phyloP scores from a whole-genome alignment of 305 asterid genomes.

The Rubia peregrina region DNA sequence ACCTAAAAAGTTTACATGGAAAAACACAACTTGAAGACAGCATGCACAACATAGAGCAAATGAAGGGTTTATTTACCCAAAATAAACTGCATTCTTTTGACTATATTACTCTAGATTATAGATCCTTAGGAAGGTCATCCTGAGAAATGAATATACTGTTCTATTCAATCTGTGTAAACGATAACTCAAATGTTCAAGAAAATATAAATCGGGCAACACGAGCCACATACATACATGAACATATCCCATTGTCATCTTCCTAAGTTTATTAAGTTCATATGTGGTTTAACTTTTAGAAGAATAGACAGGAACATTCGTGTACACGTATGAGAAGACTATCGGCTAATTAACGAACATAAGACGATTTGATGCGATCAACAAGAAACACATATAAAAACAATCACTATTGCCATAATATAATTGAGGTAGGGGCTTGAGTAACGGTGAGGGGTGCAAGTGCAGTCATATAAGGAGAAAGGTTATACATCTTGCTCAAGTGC shows the following conservation, averaged over 20 bases:
- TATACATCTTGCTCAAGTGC: conserved; percentile 98
- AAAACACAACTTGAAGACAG: neutral
- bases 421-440: neutral
- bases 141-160: neutral
- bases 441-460: no score
- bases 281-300: neutral
- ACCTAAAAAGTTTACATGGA: conserved; percentile 37
- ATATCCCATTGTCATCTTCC: neutral
- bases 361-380: neutral
- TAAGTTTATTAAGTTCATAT: neutral
- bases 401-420: neutral
- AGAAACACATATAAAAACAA: neutral
- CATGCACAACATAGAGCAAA: neutral
- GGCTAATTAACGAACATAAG: neutral
- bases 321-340: neutral
- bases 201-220: neutral
- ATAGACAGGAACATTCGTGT: neutral
- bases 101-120: neutral
- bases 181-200: neutral
- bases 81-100: neutral
- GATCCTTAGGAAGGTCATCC: neutral
- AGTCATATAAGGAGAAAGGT: neutral
- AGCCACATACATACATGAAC: neutral
- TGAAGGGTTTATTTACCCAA: neutral
- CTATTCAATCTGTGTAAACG: neutral